Conservation (phyloP, 805 yeast species). For the Wickerhamomyces rabaulensis region DNA sequence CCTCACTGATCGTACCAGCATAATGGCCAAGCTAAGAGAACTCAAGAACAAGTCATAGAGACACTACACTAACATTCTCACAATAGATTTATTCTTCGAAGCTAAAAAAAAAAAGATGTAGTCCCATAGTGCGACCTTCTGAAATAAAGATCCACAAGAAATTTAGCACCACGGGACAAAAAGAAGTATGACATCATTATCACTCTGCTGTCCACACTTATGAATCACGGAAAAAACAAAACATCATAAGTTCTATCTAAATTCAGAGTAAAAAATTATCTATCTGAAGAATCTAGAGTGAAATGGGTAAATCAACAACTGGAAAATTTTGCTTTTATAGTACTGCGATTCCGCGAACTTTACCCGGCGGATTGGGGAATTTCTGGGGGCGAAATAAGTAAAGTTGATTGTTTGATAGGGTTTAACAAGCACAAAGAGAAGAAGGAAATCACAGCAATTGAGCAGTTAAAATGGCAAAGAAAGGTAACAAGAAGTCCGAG, state of each 20-base stretch:
- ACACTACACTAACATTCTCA: background rate
- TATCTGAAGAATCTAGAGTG: constrained; percentile 22
- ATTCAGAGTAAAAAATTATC: constrained; percentile 31
- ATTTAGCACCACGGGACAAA: background rate
- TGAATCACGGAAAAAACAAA: constrained; percentile 25
- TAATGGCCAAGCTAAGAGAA: constrained; percentile 70
- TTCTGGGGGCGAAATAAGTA: background rate
- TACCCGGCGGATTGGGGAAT: background rate
- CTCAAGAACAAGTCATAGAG: constrained; percentile 55
- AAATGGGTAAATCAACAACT: background rate
- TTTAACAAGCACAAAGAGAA: background rate
- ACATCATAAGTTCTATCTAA: constrained; percentile 36
- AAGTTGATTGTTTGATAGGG: background rate
- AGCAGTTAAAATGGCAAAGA: constrained; percentile 8
- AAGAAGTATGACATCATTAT: constrained; percentile 20
- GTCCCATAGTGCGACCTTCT: background rate
- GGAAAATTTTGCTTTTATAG: constrained; percentile 7
- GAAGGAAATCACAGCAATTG: background rate
- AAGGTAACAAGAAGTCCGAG: background rate
- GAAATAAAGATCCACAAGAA: background rate
- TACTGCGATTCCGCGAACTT: background rate
- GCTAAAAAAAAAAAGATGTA: background rate
- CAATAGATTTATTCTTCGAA: background rate
- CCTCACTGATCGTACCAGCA: constrained; percentile 39
- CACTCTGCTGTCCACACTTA: constrained; percentile 50